Evolutionary conservation across 1,284 basidiomycete genomes (phyloP).

Genomic region (Moesziomyces globuligerus): DNA sequence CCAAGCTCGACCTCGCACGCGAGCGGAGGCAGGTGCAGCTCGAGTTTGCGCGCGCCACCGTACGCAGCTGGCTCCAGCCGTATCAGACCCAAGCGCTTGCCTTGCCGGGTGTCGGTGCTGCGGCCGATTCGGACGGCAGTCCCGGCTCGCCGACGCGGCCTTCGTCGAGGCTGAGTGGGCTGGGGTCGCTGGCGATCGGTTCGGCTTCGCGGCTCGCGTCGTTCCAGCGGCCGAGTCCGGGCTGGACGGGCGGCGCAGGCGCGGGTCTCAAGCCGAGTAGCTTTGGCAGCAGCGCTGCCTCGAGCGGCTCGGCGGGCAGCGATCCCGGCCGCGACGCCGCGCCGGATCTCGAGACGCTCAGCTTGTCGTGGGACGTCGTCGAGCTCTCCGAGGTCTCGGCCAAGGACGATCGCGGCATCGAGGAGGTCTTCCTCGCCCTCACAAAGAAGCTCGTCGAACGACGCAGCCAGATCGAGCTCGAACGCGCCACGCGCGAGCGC

Average conservation of each 20-base stretch:
- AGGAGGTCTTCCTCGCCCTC: constrained; percentile 53
- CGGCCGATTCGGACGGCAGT: constrained; percentile 9
- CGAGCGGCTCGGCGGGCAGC: constrained; percentile 24
- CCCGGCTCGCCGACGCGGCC: constrained; percentile 74
- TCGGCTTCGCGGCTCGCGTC: constrained; percentile 31
- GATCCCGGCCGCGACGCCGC: constrained; percentile 11
- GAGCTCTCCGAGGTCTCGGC: constrained; percentile 56
- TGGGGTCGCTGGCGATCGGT: constrained; percentile 62
- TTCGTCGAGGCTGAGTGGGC: constrained; percentile 79
- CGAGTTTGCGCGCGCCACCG: constrained; percentile 75
- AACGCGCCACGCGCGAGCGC: constrained; percentile 21
- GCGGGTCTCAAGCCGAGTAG: constrained; percentile 22
- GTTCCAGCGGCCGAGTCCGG: constrained; percentile 25
- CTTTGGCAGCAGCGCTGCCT: constrained; percentile 23
- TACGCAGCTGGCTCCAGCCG: constrained; percentile 70
- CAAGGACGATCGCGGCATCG: constrained; percentile 49
- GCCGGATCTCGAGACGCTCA: constrained; percentile 4
- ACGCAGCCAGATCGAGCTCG: constrained; percentile 39
- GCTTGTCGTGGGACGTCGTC: constrained; percentile 36
- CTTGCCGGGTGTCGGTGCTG: neutral
- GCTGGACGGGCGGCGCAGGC: constrained; percentile 1
- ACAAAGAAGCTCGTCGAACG: constrained; percentile 54
- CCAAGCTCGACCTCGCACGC: constrained; percentile 79
- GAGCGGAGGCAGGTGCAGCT: constrained; percentile 72
- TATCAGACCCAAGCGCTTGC: constrained; percentile 1